A percentile compares a stretch with the other conserved stretches of the same genome.
phyloP scores from a whole-genome alignment of 2,329 filamentous ascomycete genomes.

The Dryadomyces sulphureus region DNA sequence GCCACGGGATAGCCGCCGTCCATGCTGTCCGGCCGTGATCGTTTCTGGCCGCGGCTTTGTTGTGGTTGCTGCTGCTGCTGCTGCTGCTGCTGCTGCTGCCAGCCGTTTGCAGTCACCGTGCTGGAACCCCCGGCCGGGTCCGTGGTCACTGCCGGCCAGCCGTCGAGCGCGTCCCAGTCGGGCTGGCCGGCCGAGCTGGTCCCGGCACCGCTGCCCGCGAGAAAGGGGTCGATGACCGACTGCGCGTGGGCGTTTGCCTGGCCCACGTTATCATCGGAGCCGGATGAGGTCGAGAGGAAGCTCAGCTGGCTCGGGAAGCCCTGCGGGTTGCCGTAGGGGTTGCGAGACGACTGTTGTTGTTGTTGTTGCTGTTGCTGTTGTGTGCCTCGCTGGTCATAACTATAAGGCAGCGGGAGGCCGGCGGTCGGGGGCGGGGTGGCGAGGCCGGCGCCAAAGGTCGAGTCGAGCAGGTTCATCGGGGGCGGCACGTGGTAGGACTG shows the following conservation, averaged over 20 bases:
- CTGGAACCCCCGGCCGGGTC: background rate
- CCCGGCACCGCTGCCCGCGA: conserved; percentile 10
- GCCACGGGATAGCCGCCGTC: conserved; percentile 12
- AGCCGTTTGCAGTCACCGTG: background rate
- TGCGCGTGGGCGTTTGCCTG: conserved; percentile 3
- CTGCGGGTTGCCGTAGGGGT: conserved; percentile 5
- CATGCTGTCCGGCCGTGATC: conserved; percentile 18
- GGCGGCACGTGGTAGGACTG: conserved; percentile 7
- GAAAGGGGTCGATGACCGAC: conserved; percentile 14
- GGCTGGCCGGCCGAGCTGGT: conserved; percentile 3
- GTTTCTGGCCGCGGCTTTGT: conserved; percentile 15
- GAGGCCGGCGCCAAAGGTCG: conserved; percentile 33
- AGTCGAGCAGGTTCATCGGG: conserved; percentile 27
- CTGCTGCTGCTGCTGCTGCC: background rate
- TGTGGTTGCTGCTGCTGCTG: conserved; percentile 1
- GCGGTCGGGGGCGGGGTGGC: conserved; percentile 43
- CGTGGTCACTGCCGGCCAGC: conserved; percentile 3
- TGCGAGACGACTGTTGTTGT: background rate
- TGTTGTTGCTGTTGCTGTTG: conserved; percentile 4
- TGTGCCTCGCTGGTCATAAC: conserved; percentile 1
- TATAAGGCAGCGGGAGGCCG: conserved; percentile 30
- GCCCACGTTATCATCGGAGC: conserved; percentile 13
- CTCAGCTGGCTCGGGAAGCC: conserved; percentile 19
- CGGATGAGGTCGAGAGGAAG: conserved; percentile 21
- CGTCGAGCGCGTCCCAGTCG: conserved; percentile 10